Percentiles rank a stretch among this genome's conserved stretches.
phyloP scores from a whole-genome alignment of 768 basidiomycete species.

The Collybia mongolica region DNA sequence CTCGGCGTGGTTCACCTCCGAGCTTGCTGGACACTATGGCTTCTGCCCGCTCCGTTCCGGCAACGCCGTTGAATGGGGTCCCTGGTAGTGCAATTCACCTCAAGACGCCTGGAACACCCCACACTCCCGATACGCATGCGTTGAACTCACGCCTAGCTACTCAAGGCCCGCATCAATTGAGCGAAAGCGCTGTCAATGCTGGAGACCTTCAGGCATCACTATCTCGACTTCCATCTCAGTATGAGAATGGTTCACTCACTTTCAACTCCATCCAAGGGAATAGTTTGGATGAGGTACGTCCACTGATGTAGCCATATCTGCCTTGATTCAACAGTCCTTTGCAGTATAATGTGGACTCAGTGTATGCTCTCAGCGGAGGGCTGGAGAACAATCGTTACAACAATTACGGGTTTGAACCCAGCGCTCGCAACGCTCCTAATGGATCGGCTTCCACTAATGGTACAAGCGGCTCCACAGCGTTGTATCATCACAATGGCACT shows the following conservation, averaged over 20 bases:
- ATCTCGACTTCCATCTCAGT: slow-evolving; percentile 63
- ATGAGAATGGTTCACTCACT: slow-evolving; percentile 51
- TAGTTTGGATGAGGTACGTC: slow-evolving; percentile 57
- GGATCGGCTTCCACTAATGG: slow-evolving; percentile 26
- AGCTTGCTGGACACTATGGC: slow-evolving; percentile 60
- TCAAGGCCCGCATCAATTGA: slow-evolving; percentile 43
- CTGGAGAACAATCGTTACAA: slow-evolving; percentile 55
- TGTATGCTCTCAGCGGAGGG: slow-evolving; percentile 47
- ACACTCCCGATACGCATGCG: slow-evolving; percentile 56
- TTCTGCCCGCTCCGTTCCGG: slow-evolving; percentile 76
- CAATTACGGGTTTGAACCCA: slow-evolving; percentile 55
- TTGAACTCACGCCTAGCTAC: slow-evolving; percentile 64
- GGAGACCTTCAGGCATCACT: slow-evolving; percentile 70
- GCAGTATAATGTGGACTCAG: slow-evolving; percentile 60
- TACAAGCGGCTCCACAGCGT: slow-evolving; percentile 65
- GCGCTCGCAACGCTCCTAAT: slow-evolving; percentile 31
- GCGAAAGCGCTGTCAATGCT: slow-evolving; percentile 48
- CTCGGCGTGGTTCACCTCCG: slow-evolving; percentile 76
- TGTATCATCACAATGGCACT: slow-evolving; percentile 76
- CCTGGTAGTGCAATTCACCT: slow-evolving; percentile 47
- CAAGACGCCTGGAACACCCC: slow-evolving; percentile 70
- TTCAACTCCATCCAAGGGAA: slow-evolving; percentile 52
- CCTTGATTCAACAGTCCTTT: slow-evolving; percentile 17
- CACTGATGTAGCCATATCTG: not conserved
- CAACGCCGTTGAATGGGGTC: slow-evolving; percentile 69